Conservation (phyloP, 1,139 yeast species). For the Debaryomyces psychrophilus region DNA sequence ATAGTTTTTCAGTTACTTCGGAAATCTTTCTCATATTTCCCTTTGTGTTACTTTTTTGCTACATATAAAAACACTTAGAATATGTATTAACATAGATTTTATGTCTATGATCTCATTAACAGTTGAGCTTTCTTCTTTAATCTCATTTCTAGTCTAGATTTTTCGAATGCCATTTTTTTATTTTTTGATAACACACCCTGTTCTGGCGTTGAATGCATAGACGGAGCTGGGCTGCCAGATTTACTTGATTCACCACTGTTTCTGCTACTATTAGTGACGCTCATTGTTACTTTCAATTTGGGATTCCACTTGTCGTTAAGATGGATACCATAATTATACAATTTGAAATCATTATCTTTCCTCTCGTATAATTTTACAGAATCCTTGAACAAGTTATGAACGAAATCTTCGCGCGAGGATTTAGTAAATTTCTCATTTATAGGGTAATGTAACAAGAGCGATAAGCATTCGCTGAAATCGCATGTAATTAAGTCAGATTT, state of each 20-base stretch:
- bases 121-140: constrained; percentile 48
- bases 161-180: constrained; percentile 47
- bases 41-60: constrained; percentile 9
- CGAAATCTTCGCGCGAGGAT: constrained; percentile 21
- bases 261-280: constrained; percentile 26
- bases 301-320: constrained; percentile 42
- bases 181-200: constrained; percentile 19
- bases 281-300: constrained; percentile 38
- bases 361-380: constrained; percentile 33
- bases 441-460: constrained; percentile 63
- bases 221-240: constrained; percentile 19
- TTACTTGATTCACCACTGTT: constrained; percentile 23
- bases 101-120: constrained; percentile 26
- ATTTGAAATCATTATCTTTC: constrained; percentile 39
- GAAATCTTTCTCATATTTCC: background rate
- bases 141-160: constrained; percentile 46
- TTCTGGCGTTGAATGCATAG: background rate
- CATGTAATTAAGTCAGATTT: constrained; percentile 52
- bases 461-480: constrained; percentile 66
- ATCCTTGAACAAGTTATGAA: constrained; percentile 33
- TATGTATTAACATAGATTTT: constrained; percentile 2
- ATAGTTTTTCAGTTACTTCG: background rate
- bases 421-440: constrained; percentile 22
- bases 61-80: background rate
- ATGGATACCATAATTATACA: constrained; percentile 44